These are phyloP conservation scores for Stereocaulon alpinum DNA, from an alignment of 495 filamentous ascomycete species.

Conservation along the genomic window DNA sequence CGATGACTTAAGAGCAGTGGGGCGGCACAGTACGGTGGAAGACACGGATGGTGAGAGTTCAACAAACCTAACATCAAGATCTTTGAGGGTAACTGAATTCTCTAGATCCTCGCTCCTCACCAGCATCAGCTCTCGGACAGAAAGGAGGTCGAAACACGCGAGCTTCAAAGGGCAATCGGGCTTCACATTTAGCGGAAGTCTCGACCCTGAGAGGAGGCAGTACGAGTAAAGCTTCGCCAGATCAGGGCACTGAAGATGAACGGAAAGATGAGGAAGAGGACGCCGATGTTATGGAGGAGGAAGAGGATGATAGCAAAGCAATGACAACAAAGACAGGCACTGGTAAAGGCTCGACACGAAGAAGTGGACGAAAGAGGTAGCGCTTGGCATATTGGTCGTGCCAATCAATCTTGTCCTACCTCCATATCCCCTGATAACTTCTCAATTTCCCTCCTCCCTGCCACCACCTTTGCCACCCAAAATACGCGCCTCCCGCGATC, in stretches of 20 bases:
- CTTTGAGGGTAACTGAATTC: conserved; percentile 1
- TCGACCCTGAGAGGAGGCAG: conserved; percentile 27
- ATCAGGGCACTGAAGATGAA: conserved; percentile 24
- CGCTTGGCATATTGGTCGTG: background rate
- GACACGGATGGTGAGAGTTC: conserved; percentile 44
- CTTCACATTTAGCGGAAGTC: conserved; percentile 35
- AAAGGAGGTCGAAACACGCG: conserved; percentile 33
- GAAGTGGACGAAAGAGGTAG: conserved; percentile 30
- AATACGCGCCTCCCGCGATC: background rate
- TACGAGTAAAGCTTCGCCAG: conserved; percentile 18
- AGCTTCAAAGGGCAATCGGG: conserved; percentile 31
- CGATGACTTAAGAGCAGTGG: conserved; percentile 27
- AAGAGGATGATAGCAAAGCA: conserved; percentile 26
- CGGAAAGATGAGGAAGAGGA: conserved; percentile 38
- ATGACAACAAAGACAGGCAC: conserved; percentile 23
- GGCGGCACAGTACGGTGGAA: conserved; percentile 36
- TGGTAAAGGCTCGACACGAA: conserved; percentile 25
- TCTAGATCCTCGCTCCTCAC: conserved; percentile 41
- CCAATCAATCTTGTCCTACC: no score
- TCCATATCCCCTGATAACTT: no score
- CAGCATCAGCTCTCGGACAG: conserved; percentile 37
- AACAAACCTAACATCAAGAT: conserved; percentile 10
- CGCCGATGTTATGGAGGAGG: conserved; percentile 29
- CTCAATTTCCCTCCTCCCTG: background rate
- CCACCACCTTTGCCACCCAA: background rate